Base-by-base conservation (phyloP, 1,139 yeast genomes). In the Hemisphaericaspora subhashii region DNA sequence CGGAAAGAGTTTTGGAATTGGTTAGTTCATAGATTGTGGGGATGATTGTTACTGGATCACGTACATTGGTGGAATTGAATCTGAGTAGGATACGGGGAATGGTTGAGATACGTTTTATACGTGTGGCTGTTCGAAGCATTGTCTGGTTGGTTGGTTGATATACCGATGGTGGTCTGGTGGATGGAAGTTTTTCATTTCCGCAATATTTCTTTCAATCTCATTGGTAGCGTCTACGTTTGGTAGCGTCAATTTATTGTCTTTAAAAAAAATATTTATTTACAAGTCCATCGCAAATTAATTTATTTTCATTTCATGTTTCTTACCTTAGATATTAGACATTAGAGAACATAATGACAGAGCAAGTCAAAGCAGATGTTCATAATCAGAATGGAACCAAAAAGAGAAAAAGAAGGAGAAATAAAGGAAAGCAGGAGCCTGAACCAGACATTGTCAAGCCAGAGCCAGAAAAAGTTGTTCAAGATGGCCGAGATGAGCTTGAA, bases 21-120 rank as follows among this genome's bases (percentile, higher is more conserved):
- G 65, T 55, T 25, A 71, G 53, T 16, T 57, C 55, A 18, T 53
- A 47, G 2, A 70, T 58, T 5, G 70, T 54, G 1, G 77, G 77
- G 6, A 71, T 64, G 28, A 71, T 62, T 11, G 67, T 55, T 25
- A 64, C 58, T 5, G 67, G 36, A 31, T 64, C 37, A 50, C 64
- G 10, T 56, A 57, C 20, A 1, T 24, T 18, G 9, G 46, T 36
- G 2, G 50, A 43, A 34, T 45, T 45, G 33, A 39, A 37, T 22
- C 50, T 31, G n/a, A 17, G 13, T 17, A 32, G 26, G 16, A 37
- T 31, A 25, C 21, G 32, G 5, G 10, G n/a, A 10, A 11, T 7
- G 13, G 30, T 15, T 8, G 20, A 27, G 23, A 29, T 22, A 21
- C 33, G 26, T 33, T 31, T 14, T 13, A n/a, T 31, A 17, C 16